A percentile compares a stretch with the other conserved stretches of the same genome.
These are phyloP conservation scores for Aspergillus luchuensis DNA, from an alignment of 2,329 filamentous ascomycete genomes.

Conservation along the genomic window DNA sequence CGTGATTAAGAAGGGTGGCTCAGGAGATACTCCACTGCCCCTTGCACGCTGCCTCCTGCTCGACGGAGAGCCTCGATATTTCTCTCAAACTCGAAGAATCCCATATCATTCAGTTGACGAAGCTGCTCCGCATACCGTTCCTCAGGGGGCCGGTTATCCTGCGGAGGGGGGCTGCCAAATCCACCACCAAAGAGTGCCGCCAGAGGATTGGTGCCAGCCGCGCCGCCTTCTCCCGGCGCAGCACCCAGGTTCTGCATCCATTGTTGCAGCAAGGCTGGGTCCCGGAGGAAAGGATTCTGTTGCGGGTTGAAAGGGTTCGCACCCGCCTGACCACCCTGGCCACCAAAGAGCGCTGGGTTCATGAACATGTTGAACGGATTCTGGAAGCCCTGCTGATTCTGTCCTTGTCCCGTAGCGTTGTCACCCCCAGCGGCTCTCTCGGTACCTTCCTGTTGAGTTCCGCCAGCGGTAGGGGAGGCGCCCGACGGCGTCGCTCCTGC, in stretches of 20 bases:
- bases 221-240: conserved; percentile 36
- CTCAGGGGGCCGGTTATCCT: conserved; percentile 86
- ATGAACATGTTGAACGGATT: conserved; percentile 69
- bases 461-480: conserved; percentile 34
- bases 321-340: conserved; percentile 41
- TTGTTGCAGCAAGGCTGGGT: conserved; percentile 60
- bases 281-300: conserved; percentile 59
- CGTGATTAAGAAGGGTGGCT: conserved; percentile 34
- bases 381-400: conserved; percentile 46
- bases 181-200: conserved; percentile 55
- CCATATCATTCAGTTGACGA: conserved; percentile 96
- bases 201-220: conserved; percentile 46
- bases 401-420: conserved; percentile 33
- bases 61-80: conserved; percentile 87
- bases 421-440: conserved; percentile 32
- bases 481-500: conserved; percentile 26
- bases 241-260: conserved; percentile 56
- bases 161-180: conserved; percentile 55
- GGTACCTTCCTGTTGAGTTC: conserved; percentile 32
- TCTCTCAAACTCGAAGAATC: conserved; percentile 93
- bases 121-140: conserved; percentile 90
- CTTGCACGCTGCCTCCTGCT: conserved; percentile 91
- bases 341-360: conserved; percentile 44
- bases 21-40: conserved; percentile 56
- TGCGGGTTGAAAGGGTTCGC: conserved; percentile 51